phyloP scores from a whole-genome alignment of 2,329 filamentous ascomycete genomes.

The Hypoxylon sp. region DNA sequence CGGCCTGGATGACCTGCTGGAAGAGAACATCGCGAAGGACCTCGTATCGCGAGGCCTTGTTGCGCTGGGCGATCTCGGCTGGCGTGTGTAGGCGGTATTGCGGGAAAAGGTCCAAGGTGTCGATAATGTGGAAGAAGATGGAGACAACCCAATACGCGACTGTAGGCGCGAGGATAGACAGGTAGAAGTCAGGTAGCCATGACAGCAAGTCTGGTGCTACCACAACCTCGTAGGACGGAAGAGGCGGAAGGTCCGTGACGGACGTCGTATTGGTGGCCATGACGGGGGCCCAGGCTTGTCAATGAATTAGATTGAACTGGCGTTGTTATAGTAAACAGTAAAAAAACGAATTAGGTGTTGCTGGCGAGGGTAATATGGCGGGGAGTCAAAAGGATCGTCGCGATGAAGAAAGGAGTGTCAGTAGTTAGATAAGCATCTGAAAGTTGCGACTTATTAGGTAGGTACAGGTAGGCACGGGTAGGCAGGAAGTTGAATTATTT shows the following conservation, averaged over 20 bases:
- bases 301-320: slow-evolving; percentile 41
- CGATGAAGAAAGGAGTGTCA: slow-evolving; percentile 36
- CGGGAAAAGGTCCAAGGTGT: slow-evolving; percentile 86
- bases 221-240: slow-evolving; percentile 82
- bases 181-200: slow-evolving; percentile 83
- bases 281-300: slow-evolving; percentile 34
- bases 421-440: slow-evolving; percentile 25
- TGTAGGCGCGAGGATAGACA: slow-evolving; percentile 81
- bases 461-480: no score
- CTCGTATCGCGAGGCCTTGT: slow-evolving; percentile 86
- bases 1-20: slow-evolving; percentile 90
- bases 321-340: slow-evolving; percentile 5
- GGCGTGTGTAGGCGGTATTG: slow-evolving; percentile 96
- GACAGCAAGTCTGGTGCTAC: slow-evolving; percentile 79
- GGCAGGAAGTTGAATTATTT: slow-evolving; percentile 28
- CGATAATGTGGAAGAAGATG: slow-evolving; percentile 86
- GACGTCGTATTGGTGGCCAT: slow-evolving; percentile 66
- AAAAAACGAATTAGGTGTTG: slow-evolving; percentile 1
- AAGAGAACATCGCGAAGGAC: slow-evolving; percentile 91
- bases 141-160: slow-evolving; percentile 91
- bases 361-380: not conserved
- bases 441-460: no score
- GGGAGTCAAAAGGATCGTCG: slow-evolving; percentile 31
- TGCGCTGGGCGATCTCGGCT: slow-evolving; percentile 87
- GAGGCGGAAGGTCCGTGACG: slow-evolving; percentile 78